Evolutionary conservation across 805 yeast genomes (phyloP), one percentile per base, ranked within the genome.

Genomic region (Myxozyma kluyveri): DNA sequence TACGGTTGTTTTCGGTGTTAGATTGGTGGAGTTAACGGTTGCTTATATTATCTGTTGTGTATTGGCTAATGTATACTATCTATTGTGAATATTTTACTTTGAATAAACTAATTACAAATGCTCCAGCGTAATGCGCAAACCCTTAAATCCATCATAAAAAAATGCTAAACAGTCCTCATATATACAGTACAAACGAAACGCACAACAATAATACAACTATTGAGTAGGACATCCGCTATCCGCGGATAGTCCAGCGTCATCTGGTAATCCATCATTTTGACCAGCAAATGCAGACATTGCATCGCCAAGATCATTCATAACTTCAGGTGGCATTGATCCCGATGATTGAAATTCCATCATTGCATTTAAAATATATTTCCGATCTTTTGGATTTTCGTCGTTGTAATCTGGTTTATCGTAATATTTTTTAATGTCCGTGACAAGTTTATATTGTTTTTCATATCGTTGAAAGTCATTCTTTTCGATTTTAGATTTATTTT

Each of bases 301-400:
- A 9, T 29, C 33, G 14, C 14, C 33, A 29, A 29, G 33, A 29
- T 78, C 83, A 24, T 85, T 86, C 54, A 84, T 79, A 33, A 88
- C 72, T 46, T 86, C 95, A 12, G 76, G 66, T 3, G 96, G 96
- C 1, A 95, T 95, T 63, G 86, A 82, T 0, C 95, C 95, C 27
- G 85, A 70, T 43, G 78, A 83, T 67, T 88, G 75, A 74, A 72
- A 71, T 50, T 65, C 74, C 62, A 84, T 90, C 71, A 88, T 74
- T 56, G 80, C 76, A 5, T 66, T 61, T 48, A 81, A 76, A 43
- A 88, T 78, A 52, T 70, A 75, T 45, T 77, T 80, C 53, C 82
- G 74, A 42, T 69, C 69, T 27, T 66, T 62, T 9, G 60, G 54
- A 42, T 70, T 65, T 19, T 72, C 70, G 54, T 84, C 91, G 52